Conservation (phyloP, 306 rosid genomes). For the Fragaria vesca region DNA sequence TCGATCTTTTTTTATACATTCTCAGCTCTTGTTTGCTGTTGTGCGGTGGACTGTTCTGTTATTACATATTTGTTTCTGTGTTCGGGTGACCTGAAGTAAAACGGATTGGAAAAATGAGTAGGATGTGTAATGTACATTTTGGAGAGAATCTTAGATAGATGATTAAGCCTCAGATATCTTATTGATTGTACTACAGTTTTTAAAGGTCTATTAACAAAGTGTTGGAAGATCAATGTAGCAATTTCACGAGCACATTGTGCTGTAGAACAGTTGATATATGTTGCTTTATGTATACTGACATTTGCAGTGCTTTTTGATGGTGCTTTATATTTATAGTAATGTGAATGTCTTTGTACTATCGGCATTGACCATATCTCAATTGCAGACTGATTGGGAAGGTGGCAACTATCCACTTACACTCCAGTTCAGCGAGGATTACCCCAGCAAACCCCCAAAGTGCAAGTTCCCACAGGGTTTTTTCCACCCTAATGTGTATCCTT, state of each 20-base stretch:
- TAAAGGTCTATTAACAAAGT: not conserved
- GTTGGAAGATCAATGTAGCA: not conserved
- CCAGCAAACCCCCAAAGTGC: conserved; percentile 91
- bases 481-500: conserved; percentile 95
- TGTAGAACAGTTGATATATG: no score
- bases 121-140: not conserved
- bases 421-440: conserved; percentile 89
- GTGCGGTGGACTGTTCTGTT: not conserved
- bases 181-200: not conserved
- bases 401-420: conserved; percentile 74
- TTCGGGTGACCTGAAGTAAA: not conserved
- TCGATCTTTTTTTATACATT: not conserved
- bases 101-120: not conserved
- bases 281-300: not conserved
- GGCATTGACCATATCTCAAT: not conserved
- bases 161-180: not conserved
- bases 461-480: conserved; percentile 82
- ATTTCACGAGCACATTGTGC: not conserved
- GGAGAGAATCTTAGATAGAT: not conserved
- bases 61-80: not conserved
- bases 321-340: not conserved
- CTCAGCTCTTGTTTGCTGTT: not conserved
- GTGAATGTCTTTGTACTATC: not conserved
- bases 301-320: not conserved
- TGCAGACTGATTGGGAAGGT: conserved; percentile 97